Evolutionary conservation across 768 basidiomycete species (phyloP), one percentile per base, ranked within the genome.

Genomic region (Rhodotorula kratochvilovae): DNA sequence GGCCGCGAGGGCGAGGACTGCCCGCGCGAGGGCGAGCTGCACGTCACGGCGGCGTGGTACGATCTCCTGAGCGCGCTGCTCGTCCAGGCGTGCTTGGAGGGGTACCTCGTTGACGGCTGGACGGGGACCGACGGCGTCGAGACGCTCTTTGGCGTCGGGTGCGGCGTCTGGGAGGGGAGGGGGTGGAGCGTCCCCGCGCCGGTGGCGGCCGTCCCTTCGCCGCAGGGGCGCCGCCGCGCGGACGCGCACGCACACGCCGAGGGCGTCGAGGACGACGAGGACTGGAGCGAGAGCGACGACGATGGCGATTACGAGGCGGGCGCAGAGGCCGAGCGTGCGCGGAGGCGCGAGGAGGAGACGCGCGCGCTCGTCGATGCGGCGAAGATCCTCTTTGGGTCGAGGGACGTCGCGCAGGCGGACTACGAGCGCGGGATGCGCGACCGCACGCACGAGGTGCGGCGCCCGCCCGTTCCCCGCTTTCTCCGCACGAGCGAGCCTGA

Each of bases 71-170:
- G 86, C 0, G 87, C 89, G 3, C 81, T 94, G 33, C 82, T 91
- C 39, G 90, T 90, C 11, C 85, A 91, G n/a, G 90, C 90, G 0
- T 89, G 87, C 29, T 80, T 93, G 62, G 90, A 94, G 77, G 91
- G 91, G 0, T 93, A 92, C 77, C 83, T 92, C 56, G 87, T 87
- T 3, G 88, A 87, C 17, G 88, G 89, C 0, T 94, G 91, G 91
- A 84, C 84, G 39, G 90, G 91, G 1, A 81, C 85, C 1, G 85
- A 87, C 50, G 86, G 88, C 11, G 84, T 87, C 17, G 88, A 90
- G 76, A 86, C 88, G 69, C 80, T 93, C 66, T 80, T 92, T 59
- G 86, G 87, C 4, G 85, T 92, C 33, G 91, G 91, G 2, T 77
- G 74, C 43, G 76, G 76, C 35, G 74, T 73, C 0, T 75, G 74